These are phyloP conservation scores for Fistulina hepatica DNA, from an alignment of 1,284 basidiomycete species.

Conservation along the genomic window DNA sequence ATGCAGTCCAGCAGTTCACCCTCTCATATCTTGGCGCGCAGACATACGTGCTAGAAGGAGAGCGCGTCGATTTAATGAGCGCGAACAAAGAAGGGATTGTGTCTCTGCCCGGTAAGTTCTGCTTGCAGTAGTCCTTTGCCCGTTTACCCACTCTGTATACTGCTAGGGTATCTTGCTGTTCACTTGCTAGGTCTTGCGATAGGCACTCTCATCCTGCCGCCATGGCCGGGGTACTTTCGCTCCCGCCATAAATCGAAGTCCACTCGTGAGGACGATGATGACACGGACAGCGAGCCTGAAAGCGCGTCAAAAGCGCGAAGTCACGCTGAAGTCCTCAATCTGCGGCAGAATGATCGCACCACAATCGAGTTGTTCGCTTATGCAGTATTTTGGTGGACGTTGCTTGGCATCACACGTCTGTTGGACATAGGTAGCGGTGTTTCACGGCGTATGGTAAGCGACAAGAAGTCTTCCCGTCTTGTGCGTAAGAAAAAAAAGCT, in stretches of 20 bases:
- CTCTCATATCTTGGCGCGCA: conserved; percentile 50
- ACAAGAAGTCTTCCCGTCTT: conserved; percentile 5
- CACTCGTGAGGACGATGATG: conserved; percentile 9
- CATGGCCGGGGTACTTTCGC: conserved; percentile 63
- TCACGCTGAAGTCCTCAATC: conserved; percentile 17
- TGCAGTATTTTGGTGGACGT: conserved; percentile 66
- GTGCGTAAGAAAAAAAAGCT: background rate
- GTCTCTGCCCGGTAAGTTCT: conserved; percentile 57
- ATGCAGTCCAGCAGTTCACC: conserved; percentile 56
- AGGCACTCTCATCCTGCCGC: conserved; percentile 74
- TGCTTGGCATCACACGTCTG: conserved; percentile 35
- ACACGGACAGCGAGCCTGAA: background rate
- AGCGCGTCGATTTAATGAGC: conserved; percentile 54
- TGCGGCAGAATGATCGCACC: conserved; percentile 56
- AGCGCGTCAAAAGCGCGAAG: conserved; percentile 9
- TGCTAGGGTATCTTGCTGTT: conserved; percentile 78
- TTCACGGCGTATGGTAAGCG: conserved; percentile 67
- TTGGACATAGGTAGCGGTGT: conserved; percentile 37
- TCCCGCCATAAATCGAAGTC: conserved; percentile 22
- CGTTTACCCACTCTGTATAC: conserved; percentile 2
- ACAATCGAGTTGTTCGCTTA: conserved; percentile 72
- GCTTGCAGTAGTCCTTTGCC: background rate
- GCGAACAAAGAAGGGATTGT: conserved; percentile 89
- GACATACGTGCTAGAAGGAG: conserved; percentile 52
- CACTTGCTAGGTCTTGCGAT: conserved; percentile 79